These are phyloP conservation scores for Eimeria acervulina DNA, from an alignment of 169 alveolate species.

Conservation along the genomic window DNA sequence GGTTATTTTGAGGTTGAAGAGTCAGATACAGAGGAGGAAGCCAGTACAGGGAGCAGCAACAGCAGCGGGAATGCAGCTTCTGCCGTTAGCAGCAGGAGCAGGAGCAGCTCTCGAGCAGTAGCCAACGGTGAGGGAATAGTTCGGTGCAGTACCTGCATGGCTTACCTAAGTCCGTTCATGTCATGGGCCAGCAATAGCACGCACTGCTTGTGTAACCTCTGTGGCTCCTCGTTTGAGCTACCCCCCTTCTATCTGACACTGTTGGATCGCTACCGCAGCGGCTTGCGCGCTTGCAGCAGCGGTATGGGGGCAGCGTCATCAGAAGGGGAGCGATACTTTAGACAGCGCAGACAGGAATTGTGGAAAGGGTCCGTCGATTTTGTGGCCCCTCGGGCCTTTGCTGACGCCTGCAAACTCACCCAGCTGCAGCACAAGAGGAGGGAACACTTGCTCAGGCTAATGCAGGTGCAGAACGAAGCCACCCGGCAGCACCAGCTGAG, in stretches of 20 bases:
- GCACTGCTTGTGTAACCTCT: constrained; percentile 87
- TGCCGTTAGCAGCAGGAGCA: constrained; percentile 70
- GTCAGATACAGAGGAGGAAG: constrained; percentile 31
- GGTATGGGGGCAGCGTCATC: constrained; percentile 11
- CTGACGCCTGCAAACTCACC: constrained; percentile 45
- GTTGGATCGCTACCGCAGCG: constrained; percentile 76
- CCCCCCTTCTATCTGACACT: constrained; percentile 78
- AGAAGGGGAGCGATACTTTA: constrained; percentile 21
- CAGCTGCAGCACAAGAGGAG: constrained; percentile 71
- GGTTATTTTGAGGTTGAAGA: constrained; percentile 46
- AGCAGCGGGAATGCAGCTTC: constrained; percentile 17
- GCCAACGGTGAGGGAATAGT: constrained; percentile 81
- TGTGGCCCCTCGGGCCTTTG: constrained; percentile 80
- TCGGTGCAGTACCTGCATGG: constrained; percentile 86
- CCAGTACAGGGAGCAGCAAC: neutral
- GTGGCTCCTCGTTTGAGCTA: constrained; percentile 85
- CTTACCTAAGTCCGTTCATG: constrained; percentile 87
- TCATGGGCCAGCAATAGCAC: constrained; percentile 85
- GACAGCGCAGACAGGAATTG: constrained; percentile 53
- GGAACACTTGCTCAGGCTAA: constrained; percentile 27
- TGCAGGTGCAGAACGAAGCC: constrained; percentile 6
- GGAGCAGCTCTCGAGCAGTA: constrained; percentile 35
- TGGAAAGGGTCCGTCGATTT: constrained; percentile 83
- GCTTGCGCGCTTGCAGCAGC: constrained; percentile 60
- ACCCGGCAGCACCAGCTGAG: constrained; percentile 53